Base-by-base conservation (phyloP, 169 alveolate genomes). In the Cryptosporidium parvum region DNA sequence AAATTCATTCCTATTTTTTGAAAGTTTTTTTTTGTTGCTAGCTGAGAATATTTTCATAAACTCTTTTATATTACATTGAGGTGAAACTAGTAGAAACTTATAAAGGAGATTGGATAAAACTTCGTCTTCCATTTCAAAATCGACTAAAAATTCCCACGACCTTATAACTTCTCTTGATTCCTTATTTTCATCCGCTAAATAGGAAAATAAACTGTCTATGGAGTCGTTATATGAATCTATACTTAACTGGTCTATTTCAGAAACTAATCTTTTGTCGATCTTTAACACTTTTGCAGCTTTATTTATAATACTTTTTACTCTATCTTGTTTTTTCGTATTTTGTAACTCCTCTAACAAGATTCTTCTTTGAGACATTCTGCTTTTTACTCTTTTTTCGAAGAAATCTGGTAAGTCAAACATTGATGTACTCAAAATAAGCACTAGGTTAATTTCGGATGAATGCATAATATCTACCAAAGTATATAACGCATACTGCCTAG, bases 291-390 rank as follows among this genome's bases (percentile, higher is more conserved):
- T 45, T 26, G 68, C 37, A 12, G 53, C 14, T 39, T 59, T 29
- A 42, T 2, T 21, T 12, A 37, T 5, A 59, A n/a, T 29, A 59
- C 1, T 14, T 59, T 33, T 48, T 21, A 72, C n/a, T 23, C 29
- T 44, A 8, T 61, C 48, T 37, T 44, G 16, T 45, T 80, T 65
- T 26, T 61, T 65, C 3, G 29, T 12, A 62, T 37, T 62, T 10
- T 23, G n/a, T 44, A 80, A 44, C 35, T 59, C 73, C 44, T 80
- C 89, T 35, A 80, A 18, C 21, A 80, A 45, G 26, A 80, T 80
- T 61, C 89, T 80, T 80, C 89, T 80, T 29, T 80, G 89, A 45
- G 89, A 80, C 75, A 80, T 62, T 80, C 89, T 80, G 18, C 89
- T 80, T 44, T 80, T 80, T 26, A 80, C 73, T 48, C 89, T 80